These are phyloP conservation scores for Penicillium occitanis DNA, from an alignment of 2,329 filamentous ascomycete genomes.

Conservation along the genomic window DNA sequence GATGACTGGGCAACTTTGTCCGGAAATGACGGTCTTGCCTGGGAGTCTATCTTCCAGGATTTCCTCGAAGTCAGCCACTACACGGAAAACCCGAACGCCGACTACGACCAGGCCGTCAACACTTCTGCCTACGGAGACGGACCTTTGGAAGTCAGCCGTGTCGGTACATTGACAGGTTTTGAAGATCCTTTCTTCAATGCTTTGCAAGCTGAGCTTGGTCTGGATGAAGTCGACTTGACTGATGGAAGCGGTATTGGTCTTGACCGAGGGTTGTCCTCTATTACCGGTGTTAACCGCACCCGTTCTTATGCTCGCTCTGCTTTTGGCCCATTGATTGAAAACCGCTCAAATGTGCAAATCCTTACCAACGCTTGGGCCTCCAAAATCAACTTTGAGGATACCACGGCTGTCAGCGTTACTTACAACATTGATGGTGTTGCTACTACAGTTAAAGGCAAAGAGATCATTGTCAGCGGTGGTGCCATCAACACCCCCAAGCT, in stretches of 20 bases:
- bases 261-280: neutral
- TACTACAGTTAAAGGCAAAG: constrained; percentile 27
- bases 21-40: constrained; percentile 24
- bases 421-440: neutral
- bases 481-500: constrained; percentile 45
- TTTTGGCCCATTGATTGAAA: neutral
- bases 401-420: neutral
- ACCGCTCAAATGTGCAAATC: neutral
- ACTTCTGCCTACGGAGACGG: neutral
- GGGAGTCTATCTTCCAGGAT: constrained; percentile 14
- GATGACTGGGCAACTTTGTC: constrained; percentile 26
- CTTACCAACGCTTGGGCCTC: neutral
- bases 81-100: neutral
- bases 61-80: neutral
- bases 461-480: constrained; percentile 49
- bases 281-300: neutral
- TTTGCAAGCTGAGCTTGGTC: neutral
- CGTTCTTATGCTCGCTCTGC: neutral
- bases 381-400: neutral
- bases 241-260: neutral
- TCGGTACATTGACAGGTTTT: neutral
- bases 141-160: neutral
- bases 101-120: neutral
- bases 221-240: neutral
- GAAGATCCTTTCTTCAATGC: neutral